Percentiles rank a stretch among this genome's conserved stretches.
These are phyloP conservation scores for Suillus subaureus DNA, from an alignment of 768 basidiomycete genomes.

Conservation along the genomic window DNA sequence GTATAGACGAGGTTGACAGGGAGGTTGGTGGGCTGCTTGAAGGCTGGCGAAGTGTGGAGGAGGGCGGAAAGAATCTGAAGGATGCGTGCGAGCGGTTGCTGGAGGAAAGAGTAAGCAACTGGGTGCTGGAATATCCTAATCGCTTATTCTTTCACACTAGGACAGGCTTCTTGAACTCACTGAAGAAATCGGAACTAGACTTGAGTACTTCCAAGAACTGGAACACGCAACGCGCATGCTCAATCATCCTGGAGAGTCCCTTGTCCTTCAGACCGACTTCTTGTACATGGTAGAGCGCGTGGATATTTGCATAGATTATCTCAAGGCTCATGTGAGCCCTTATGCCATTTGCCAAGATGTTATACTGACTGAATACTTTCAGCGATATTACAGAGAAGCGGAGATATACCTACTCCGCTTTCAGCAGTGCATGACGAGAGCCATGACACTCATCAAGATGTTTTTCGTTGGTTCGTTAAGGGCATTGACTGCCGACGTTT, in stretches of 20 bases:
- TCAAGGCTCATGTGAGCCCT: constrained; percentile 76
- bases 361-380: constrained; percentile 2
- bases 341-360: neutral
- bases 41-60: constrained; percentile 87
- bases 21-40: constrained; percentile 83
- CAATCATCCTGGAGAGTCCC: constrained; percentile 89
- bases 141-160: constrained; percentile 39
- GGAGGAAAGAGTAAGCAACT: constrained; percentile 76
- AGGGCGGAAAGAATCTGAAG: constrained; percentile 88
- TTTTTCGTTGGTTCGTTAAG: constrained; percentile 88
- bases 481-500: constrained; percentile 77
- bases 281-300: constrained; percentile 95
- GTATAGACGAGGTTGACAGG: constrained; percentile 70
- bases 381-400: constrained; percentile 92
- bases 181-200: constrained; percentile 75
- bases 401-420: constrained; percentile 95
- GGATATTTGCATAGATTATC: constrained; percentile 91
- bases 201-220: constrained; percentile 95
- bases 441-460: constrained; percentile 98
- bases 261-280: constrained; percentile 91
- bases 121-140: neutral
- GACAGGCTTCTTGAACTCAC: constrained; percentile 77
- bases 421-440: constrained; percentile 97
- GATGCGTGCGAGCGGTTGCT: constrained; percentile 88
- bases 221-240: constrained; percentile 92